Evolutionary conservation across 768 basidiomycete genomes (phyloP).

Genomic region (Paxillus ammoniavirescens): DNA sequence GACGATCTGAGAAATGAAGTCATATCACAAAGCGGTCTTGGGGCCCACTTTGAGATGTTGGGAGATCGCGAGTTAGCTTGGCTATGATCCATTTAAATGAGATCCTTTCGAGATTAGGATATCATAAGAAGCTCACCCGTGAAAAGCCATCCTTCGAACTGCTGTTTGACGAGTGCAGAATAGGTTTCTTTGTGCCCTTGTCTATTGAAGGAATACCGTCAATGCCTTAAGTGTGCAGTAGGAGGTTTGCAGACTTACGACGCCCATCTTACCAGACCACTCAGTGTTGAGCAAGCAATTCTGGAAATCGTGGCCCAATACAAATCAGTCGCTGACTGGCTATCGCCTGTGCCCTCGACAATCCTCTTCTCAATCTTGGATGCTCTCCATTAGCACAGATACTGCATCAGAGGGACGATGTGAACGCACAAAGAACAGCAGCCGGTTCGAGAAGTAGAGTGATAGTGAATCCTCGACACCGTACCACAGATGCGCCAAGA

Average conservation of each 20-base stretch:
- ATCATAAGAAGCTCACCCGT: constrained; percentile 3
- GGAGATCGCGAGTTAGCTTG: constrained; percentile 17
- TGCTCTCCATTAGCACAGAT: not conserved
- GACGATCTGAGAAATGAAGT: not conserved
- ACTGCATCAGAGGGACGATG: not conserved
- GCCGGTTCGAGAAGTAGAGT: constrained; percentile 21
- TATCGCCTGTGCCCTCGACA: not conserved
- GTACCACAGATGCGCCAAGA: constrained; percentile 16
- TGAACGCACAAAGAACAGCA: constrained; percentile 20
- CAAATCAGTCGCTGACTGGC: constrained; percentile 1
- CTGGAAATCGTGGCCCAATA: constrained; percentile 10
- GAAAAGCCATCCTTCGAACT: constrained; percentile 20
- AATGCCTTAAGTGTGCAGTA: not conserved
- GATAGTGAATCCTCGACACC: constrained; percentile 17
- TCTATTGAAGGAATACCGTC: constrained; percentile 1
- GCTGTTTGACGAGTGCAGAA: constrained; percentile 18
- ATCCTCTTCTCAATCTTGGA: constrained; percentile 23
- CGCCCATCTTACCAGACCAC: constrained; percentile 11
- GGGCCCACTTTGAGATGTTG: constrained; percentile 20
- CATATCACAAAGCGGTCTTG: not conserved
- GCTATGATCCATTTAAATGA: constrained; percentile 6
- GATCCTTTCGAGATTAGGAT: not conserved
- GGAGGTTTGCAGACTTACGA: constrained; percentile 12
- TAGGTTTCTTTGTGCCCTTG: constrained; percentile 3
- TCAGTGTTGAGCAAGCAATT: constrained; percentile 17